Base-by-base conservation (phyloP, 257 asterid genomes). In the Jacaranda mimosifolia region DNA sequence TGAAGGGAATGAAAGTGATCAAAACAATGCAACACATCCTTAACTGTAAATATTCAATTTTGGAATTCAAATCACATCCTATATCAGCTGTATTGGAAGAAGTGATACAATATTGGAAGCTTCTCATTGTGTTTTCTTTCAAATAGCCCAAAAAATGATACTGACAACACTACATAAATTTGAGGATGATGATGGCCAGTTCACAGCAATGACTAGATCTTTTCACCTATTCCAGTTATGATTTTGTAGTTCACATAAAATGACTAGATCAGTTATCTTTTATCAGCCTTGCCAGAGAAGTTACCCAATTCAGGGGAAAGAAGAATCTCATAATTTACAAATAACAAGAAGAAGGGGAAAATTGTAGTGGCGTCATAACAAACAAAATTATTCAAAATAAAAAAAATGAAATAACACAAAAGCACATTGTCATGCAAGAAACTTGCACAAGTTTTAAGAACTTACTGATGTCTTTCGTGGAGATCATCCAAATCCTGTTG, bases 401-500 rank as follows among this genome's bases (percentile, higher is more conserved):
- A 67, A 60, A 67, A 53, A 81, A 46, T 75, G 64, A 7, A 46
- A 68, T 42, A 73, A 68, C 64, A 57, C 26, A 11, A 48, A 63
- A 51, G 8, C 39, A 55, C 60, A 35, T 42, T 45, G 62, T 45
- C 77, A 68, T 39, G 60, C 66, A 48, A 63, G 45, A 56, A 63
- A 64, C 11, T 38, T 38, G n/a, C 36, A 21, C 46, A 26, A 76
- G 82, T 69, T 46, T 55, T 42, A 40, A 68, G 71, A 74, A 19
- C 87, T 84, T 85, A 90, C 94, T 86, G 19, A 73, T 68, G 4
- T 63, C 57, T 52, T 57, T 82, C 60, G 74, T 69, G 88, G 80
- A 79, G 77, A 81, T 80, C 86, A 73, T 74, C 84, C 60, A 66
- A 59, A 74, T 75, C 91, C 94, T 86, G 91, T 68, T 80, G 51